Percentiles rank a stretch among this genome's conserved stretches.
phyloP scores from a whole-genome alignment of 2,329 filamentous ascomycete species.

The Xylaria sp. region DNA sequence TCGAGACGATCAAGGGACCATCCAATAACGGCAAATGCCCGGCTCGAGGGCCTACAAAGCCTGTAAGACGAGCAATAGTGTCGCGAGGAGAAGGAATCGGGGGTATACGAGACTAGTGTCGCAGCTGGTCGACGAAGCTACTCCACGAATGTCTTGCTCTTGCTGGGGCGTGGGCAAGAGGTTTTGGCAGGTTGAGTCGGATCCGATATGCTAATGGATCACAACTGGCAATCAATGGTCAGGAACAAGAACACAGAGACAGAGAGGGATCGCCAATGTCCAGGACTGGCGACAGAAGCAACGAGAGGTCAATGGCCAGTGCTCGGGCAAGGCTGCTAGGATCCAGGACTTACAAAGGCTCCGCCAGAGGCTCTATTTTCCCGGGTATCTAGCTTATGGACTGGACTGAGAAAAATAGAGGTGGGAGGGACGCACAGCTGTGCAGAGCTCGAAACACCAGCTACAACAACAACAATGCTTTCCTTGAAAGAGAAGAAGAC shows the following conservation, averaged over 20 bases:
- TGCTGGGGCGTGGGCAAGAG: background rate
- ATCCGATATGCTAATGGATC: slow-evolving; percentile 5
- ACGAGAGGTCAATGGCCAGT: slow-evolving; percentile 6
- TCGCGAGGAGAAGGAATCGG: slow-evolving; percentile 5
- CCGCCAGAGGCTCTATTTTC: slow-evolving; percentile 15
- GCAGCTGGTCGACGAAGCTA: slow-evolving; percentile 2
- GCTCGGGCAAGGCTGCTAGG: background rate
- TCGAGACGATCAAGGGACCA: slow-evolving; percentile 25
- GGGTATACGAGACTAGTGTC: background rate
- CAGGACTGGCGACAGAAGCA: slow-evolving; percentile 4
- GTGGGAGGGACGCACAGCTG: slow-evolving; percentile 4
- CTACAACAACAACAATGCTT: slow-evolving; percentile 16
- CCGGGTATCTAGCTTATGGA: slow-evolving; percentile 16
- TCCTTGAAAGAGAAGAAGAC: slow-evolving; percentile 9
- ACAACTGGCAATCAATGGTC: slow-evolving; percentile 4
- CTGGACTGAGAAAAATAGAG: background rate
- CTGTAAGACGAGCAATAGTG: slow-evolving; percentile 24
- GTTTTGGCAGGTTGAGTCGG: slow-evolving; percentile 2
- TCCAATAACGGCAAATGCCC: slow-evolving; percentile 25
- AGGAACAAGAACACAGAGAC: slow-evolving; percentile 10
- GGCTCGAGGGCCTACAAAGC: slow-evolving; percentile 25
- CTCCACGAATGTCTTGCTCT: slow-evolving; percentile 4
- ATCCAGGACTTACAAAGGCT: slow-evolving; percentile 17
- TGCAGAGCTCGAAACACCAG: slow-evolving; percentile 5
- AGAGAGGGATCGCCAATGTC: slow-evolving; percentile 16